Base-by-base conservation (phyloP, 148 eudicot species). In the Cornus florida region DNA sequence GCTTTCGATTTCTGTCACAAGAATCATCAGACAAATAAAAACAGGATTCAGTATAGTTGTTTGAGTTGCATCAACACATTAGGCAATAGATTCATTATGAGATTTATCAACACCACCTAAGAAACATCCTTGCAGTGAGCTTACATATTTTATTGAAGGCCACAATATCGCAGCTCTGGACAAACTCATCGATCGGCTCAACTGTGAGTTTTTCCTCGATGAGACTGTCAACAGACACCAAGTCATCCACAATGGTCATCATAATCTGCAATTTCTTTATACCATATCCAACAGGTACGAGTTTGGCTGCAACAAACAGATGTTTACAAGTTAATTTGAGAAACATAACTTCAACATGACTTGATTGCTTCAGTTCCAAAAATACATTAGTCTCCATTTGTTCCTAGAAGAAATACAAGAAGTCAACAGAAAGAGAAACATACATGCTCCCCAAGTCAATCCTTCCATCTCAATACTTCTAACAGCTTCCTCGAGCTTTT, bases 221-320 rank as follows among this genome's bases (percentile, higher is more conserved):
- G n/a, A n/a, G n/a, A n/a, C n/a, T n/a, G n/a, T n/a, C n/a, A n/a
- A n/a, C n/a, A n/a, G n/a, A n/a, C n/a, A n/a, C n/a, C n/a, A n/a
- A n/a, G n/a, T n/a, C n/a, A n/a, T n/a, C n/a, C n/a, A n/a, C n/a
- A n/a, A n/a, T n/a, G n/a, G n/a, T n/a, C n/a, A n/a, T n/a, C n/a
- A n/a, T n/a, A n/a, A n/a, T n/a, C n/a, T n/a, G n/a, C n/a, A n/a
- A n/a, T n/a, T n/a, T n/a, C n/a, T 91, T 89, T 67, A 91, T 91
- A 81, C 94, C 94, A 48, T 91, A 91, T 9, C 94, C 94, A 48
- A 91, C 94, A 35, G 90, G 87, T 11, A 79, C 87, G 23, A 91
- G 86, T 69, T 91, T 91, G 69, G 91, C 93, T 90, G 4, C n/a
- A n/a, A n/a, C n/a, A n/a, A n/a, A n/a, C n/a, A n/a, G n/a, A n/a